Conservation (phyloP, 2,329 filamentous ascomycete genomes). For the Aquanectria penicillioides region DNA sequence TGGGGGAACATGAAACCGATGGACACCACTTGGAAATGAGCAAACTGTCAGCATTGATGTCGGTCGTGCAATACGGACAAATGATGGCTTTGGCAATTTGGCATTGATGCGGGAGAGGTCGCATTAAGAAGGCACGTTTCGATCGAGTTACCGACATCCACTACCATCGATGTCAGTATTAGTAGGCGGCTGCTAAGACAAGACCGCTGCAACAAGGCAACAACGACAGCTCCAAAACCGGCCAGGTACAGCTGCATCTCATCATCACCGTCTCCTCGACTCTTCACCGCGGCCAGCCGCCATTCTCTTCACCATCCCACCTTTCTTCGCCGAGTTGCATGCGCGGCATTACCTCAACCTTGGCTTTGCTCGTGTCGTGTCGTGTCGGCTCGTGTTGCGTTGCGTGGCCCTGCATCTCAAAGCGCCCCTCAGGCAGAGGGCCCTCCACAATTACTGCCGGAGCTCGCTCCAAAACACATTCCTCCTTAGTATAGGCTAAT, state of each 20-base stretch:
- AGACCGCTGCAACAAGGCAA: conserved; percentile 3
- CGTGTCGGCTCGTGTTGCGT: conserved; percentile 3
- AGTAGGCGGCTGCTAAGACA: conserved; percentile 12
- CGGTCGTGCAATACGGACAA: conserved; percentile 19
- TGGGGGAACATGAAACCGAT: conserved; percentile 20
- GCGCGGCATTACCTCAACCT: neutral
- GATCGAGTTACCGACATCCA: conserved; percentile 30
- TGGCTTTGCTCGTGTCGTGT: neutral
- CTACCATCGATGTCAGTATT: conserved; percentile 18
- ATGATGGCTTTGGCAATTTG: conserved; percentile 11
- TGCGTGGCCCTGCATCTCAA: neutral
- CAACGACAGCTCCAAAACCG: conserved; percentile 6
- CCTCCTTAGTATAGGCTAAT: conserved; percentile 3
- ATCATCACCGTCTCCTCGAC: neutral
- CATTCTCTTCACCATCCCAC: no score
- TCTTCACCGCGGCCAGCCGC: neutral
- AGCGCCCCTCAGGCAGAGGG: neutral
- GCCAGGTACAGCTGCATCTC: conserved; percentile 20
- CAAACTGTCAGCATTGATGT: conserved; percentile 20
- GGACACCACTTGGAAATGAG: conserved; percentile 15
- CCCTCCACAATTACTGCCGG: conserved; percentile 3
- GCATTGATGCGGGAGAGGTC: conserved; percentile 30
- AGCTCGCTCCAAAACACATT: neutral
- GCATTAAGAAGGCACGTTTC: conserved; percentile 36
- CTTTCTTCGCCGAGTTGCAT: no score